Evolutionary conservation across 352 stramenopile genomes (phyloP).

Genomic region (Globisporangium nodosum): DNA sequence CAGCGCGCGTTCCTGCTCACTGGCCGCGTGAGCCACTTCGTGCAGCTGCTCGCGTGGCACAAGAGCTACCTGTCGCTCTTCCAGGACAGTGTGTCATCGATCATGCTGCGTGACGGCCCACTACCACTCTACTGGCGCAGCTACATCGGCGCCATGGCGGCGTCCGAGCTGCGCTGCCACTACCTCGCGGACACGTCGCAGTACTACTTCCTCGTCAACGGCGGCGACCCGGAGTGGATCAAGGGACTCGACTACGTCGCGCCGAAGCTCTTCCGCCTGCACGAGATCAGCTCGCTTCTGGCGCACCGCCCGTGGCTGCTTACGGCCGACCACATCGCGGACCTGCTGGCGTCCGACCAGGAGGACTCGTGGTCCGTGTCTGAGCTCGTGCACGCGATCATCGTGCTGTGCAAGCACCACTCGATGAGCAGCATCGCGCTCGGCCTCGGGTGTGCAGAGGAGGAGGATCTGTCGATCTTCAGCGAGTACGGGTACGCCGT

Average conservation of each 20-base stretch:
- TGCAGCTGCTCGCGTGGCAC: constrained; percentile 76
- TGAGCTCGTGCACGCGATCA: constrained; percentile 83
- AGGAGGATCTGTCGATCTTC: constrained; percentile 70
- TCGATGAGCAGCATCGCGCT: constrained; percentile 80
- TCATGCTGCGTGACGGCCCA: constrained; percentile 76
- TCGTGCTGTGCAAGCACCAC: constrained; percentile 79
- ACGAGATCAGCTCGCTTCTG: constrained; percentile 78
- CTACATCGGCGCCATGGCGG: constrained; percentile 83
- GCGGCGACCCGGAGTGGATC: constrained; percentile 73
- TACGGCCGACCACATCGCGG: constrained; percentile 63
- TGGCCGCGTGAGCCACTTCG: constrained; percentile 69
- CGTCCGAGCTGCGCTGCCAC: constrained; percentile 69
- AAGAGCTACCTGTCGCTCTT: constrained; percentile 73
- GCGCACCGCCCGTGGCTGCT: constrained; percentile 84
- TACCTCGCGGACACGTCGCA: constrained; percentile 78
- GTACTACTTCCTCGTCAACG: constrained; percentile 83
- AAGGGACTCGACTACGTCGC: constrained; percentile 79
- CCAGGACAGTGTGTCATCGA: constrained; percentile 49
- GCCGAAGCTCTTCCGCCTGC: constrained; percentile 76
- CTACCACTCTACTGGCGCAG: constrained; percentile 74
- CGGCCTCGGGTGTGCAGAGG: constrained; percentile 65
- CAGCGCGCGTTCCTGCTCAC: constrained; percentile 53
- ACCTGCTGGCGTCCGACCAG: constrained; percentile 61
- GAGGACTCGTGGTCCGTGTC: constrained; percentile 84
- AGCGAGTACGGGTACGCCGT: constrained; percentile 49